Conservation (phyloP, 1,284 basidiomycete genomes). For the Marasmius oreades region DNA sequence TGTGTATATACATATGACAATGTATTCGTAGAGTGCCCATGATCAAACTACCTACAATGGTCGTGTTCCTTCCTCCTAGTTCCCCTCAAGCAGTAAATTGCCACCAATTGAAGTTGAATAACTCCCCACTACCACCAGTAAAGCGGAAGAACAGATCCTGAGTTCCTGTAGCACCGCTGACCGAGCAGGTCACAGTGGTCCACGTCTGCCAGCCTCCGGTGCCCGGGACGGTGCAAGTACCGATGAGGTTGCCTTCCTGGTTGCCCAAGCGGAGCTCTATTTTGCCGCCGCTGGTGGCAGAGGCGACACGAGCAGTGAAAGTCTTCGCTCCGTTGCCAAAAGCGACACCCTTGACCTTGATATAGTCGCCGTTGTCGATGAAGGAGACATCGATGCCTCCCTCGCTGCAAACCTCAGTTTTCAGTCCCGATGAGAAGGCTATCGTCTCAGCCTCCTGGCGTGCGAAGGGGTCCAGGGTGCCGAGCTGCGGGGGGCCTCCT, state of each 20-base stretch:
- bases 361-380: neutral
- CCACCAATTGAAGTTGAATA: neutral
- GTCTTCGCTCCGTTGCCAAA: neutral
- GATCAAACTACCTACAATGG: neutral
- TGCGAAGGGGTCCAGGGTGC: neutral
- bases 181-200: neutral
- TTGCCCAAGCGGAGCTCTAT: neutral
- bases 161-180: neutral
- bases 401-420: neutral
- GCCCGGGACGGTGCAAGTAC: neutral
- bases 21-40: neutral
- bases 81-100: neutral
- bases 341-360: neutral
- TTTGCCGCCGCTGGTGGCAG: neutral
- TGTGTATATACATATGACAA: neutral
- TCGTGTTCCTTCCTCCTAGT: neutral
- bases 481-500: neutral
- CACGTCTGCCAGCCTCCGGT: neutral
- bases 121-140: neutral
- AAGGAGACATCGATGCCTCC: neutral
- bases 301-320: neutral
- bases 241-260: neutral
- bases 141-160: neutral
- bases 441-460: neutral
- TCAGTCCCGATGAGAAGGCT: neutral